A percentile compares a stretch with the other conserved stretches of the same genome.
Conservation (phyloP, 2,329 filamentous ascomycete species). For the Ascochyta clinopodiicola region DNA sequence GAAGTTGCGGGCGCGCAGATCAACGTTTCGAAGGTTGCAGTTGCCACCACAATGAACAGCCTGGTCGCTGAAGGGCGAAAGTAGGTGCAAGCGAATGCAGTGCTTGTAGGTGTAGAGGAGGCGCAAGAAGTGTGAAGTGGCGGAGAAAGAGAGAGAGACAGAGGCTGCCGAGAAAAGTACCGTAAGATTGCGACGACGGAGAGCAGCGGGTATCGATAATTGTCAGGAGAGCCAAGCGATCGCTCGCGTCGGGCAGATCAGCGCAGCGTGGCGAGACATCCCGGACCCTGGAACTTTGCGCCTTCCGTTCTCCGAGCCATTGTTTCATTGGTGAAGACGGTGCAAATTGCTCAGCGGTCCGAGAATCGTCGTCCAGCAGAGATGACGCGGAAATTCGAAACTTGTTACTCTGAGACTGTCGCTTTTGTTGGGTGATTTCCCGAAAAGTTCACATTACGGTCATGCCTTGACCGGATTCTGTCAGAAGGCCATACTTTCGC, state of each 20-base stretch:
- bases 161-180: slow-evolving; percentile 3
- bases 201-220: slow-evolving; percentile 10
- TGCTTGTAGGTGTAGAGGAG: background rate
- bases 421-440: no score
- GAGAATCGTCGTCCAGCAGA: background rate
- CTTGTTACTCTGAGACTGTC: no score
- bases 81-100: background rate
- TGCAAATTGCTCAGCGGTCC: background rate
- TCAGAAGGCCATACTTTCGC: no score
- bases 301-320: slow-evolving; percentile 8
- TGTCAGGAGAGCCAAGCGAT: slow-evolving; percentile 20
- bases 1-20: slow-evolving; percentile 1
- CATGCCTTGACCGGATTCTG: no score
- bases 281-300: slow-evolving; percentile 7
- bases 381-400: background rate
- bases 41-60: background rate
- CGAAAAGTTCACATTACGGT: no score
- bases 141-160: background rate
- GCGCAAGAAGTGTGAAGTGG: slow-evolving; percentile 2
- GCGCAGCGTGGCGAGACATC: slow-evolving; percentile 19
- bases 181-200: slow-evolving; percentile 14
- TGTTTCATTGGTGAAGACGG: slow-evolving; percentile 1
- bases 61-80: background rate
- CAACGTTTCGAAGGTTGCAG: background rate
- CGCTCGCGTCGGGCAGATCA: slow-evolving; percentile 18